These are phyloP conservation scores for Scheffersomyces insectosa DNA, from an alignment of 1,139 yeast species.

Conservation along the genomic window DNA sequence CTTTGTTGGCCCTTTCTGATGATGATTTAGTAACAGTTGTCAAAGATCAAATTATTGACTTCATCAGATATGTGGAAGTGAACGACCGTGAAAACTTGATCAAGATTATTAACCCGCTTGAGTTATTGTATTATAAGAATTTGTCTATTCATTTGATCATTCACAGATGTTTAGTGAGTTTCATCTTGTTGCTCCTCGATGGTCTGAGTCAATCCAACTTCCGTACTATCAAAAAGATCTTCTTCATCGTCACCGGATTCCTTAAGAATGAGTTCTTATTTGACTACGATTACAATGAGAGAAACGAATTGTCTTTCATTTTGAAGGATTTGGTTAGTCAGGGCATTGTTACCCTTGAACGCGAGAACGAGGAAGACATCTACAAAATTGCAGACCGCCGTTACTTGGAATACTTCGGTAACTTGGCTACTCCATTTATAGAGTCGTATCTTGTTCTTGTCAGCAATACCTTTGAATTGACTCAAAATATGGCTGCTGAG, in stretches of 20 bases:
- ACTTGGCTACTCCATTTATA: conserved; percentile 41
- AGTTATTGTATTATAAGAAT: conserved; percentile 47
- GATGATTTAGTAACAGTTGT: conserved; percentile 21
- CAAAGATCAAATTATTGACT: conserved; percentile 30
- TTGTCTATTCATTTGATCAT: conserved; percentile 43
- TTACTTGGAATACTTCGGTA: conserved; percentile 27
- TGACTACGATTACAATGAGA: conserved; percentile 39
- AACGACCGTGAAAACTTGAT: conserved; percentile 28
- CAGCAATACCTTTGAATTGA: conserved; percentile 16
- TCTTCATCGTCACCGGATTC: conserved; percentile 39
- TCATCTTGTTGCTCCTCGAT: conserved; percentile 23
- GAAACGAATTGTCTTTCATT: conserved; percentile 31
- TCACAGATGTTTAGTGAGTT: conserved; percentile 36
- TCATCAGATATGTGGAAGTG: conserved; percentile 37
- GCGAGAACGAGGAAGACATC: conserved; percentile 16
- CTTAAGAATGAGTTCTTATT: conserved; percentile 47
- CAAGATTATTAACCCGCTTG: conserved; percentile 37
- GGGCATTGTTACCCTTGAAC: conserved; percentile 14
- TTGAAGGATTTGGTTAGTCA: conserved; percentile 26
- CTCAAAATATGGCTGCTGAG: background rate
- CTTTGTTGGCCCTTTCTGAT: conserved; percentile 12
- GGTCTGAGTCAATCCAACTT: conserved; percentile 17
- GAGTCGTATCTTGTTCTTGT: conserved; percentile 39
- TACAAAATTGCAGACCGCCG: conserved; percentile 25
- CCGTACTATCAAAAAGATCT: conserved; percentile 26